phyloP scores from a whole-genome alignment of 768 basidiomycete species.

The Termitomyces eurrhizus region DNA sequence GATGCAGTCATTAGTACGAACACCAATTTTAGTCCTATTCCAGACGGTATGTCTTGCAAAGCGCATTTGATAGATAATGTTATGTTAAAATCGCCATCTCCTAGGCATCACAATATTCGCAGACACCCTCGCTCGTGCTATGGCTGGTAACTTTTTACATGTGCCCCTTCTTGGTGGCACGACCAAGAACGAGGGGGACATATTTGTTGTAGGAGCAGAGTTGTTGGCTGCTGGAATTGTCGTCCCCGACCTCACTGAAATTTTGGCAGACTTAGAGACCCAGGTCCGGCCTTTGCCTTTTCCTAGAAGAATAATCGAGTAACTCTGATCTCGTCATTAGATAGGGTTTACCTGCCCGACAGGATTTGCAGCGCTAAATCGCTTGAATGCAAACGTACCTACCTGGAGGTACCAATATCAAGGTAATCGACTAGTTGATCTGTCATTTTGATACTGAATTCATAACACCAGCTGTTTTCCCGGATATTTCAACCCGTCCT shows the following conservation, averaged over 20 bases:
- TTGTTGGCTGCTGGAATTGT: slow-evolving; percentile 22
- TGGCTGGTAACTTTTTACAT: slow-evolving; percentile 18
- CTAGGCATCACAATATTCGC: slow-evolving; percentile 30
- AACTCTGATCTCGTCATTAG: not conserved
- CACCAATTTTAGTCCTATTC: slow-evolving; percentile 23
- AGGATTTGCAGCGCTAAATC: slow-evolving; percentile 21
- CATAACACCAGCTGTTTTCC: slow-evolving; percentile 29
- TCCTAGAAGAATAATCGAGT: not conserved
- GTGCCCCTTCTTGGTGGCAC: slow-evolving; percentile 24
- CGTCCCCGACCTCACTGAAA: slow-evolving; percentile 26
- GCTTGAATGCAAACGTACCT: slow-evolving; percentile 23
- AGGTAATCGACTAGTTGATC: slow-evolving; percentile 16
- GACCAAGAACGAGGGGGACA: slow-evolving; percentile 30
- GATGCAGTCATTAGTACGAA: slow-evolving; percentile 28
- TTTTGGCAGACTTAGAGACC: slow-evolving; percentile 26
- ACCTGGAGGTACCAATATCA: slow-evolving; percentile 21
- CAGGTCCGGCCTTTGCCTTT: slow-evolving; percentile 18
- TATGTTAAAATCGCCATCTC: not conserved
- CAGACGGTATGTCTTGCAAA: slow-evolving; percentile 25
- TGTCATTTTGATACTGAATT: no score
- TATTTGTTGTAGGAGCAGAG: slow-evolving; percentile 27
- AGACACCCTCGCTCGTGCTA: slow-evolving; percentile 20
- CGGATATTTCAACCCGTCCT: slow-evolving; percentile 28
- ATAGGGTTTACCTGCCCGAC: slow-evolving; percentile 28
- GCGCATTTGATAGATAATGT: not conserved